These are phyloP conservation scores for Phycomyces blakesleeanus DNA, from an alignment of 192 early-diverging fungal genomes.

Conservation along the genomic window DNA sequence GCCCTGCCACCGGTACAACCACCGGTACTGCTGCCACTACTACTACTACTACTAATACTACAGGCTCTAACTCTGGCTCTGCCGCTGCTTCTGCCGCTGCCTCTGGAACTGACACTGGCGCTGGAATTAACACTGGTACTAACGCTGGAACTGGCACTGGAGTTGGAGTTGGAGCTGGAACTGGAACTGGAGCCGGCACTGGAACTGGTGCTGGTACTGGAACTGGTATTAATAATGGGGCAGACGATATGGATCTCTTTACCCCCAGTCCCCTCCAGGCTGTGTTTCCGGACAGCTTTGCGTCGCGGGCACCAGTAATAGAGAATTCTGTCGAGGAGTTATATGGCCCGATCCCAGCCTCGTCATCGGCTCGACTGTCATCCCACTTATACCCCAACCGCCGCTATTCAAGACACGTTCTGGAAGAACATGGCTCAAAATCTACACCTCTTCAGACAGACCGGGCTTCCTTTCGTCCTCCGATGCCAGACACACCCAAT, in stretches of 20 bases:
- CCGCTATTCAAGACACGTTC: background rate
- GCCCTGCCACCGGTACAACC: background rate
- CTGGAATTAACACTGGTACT: background rate
- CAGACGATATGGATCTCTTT: constrained; percentile 29
- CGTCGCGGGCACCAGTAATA: background rate
- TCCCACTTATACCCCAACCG: background rate
- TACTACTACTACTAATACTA: background rate
- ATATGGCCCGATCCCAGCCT: background rate
- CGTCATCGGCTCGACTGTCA: background rate
- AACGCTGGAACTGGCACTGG: no score
- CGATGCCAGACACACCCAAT: constrained; percentile 4
- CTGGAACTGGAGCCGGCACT: background rate
- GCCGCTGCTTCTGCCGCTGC: background rate
- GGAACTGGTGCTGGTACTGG: no score
- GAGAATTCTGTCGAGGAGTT: background rate
- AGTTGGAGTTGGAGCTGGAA: background rate
- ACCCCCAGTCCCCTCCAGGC: constrained; percentile 1
- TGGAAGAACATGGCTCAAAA: constrained; percentile 9
- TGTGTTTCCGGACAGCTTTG: constrained; percentile 19
- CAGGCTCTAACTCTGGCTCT: no score
- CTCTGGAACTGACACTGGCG: constrained; percentile 36
- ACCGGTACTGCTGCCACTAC: no score
- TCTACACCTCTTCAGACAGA: constrained; percentile 12
- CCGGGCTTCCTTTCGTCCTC: background rate
- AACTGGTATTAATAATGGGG: no score